These are phyloP conservation scores for Pterula multifida DNA, from an alignment of 1,284 basidiomycete genomes.

Conservation along the genomic window DNA sequence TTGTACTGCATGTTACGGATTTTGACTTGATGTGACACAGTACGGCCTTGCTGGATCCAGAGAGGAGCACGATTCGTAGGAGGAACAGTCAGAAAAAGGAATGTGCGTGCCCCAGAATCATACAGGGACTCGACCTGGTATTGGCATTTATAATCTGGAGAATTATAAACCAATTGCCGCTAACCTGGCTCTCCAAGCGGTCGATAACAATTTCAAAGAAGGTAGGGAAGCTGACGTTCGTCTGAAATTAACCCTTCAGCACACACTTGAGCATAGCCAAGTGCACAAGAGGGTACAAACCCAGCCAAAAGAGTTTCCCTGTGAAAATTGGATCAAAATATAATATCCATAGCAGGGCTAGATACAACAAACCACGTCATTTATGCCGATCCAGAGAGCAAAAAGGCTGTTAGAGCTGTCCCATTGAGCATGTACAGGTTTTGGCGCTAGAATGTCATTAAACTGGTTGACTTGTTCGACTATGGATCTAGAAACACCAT, in stretches of 20 bases:
- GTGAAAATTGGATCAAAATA: constrained; percentile 3
- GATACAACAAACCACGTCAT: constrained; percentile 36
- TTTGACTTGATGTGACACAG: constrained; percentile 23
- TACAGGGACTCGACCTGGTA: constrained; percentile 42
- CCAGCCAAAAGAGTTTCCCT: constrained; percentile 44
- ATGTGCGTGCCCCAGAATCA: constrained; percentile 41
- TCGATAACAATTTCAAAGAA: constrained; percentile 43
- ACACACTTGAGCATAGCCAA: background rate
- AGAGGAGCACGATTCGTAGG: constrained; percentile 49
- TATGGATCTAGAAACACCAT: constrained; percentile 29
- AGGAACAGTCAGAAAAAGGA: constrained; percentile 58
- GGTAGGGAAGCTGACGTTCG: constrained; percentile 37
- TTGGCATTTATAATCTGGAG: constrained; percentile 3
- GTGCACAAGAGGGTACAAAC: constrained; percentile 18
- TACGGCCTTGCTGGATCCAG: constrained; percentile 33
- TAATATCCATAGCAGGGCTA: background rate
- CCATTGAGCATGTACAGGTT: constrained; percentile 41
- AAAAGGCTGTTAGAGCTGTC: constrained; percentile 42
- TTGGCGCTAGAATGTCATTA: constrained; percentile 34
- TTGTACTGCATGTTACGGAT: constrained; percentile 40
- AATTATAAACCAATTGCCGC: background rate
- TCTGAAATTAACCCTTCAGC: constrained; percentile 25
- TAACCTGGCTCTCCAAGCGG: constrained; percentile 44
- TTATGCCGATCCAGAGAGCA: constrained; percentile 57
- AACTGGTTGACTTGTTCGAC: constrained; percentile 53